A percentile compares a stretch with the other conserved stretches of the same genome.
These are phyloP conservation scores for Spencermartinsiella europaea DNA, from an alignment of 805 yeast species.

Conservation along the genomic window DNA sequence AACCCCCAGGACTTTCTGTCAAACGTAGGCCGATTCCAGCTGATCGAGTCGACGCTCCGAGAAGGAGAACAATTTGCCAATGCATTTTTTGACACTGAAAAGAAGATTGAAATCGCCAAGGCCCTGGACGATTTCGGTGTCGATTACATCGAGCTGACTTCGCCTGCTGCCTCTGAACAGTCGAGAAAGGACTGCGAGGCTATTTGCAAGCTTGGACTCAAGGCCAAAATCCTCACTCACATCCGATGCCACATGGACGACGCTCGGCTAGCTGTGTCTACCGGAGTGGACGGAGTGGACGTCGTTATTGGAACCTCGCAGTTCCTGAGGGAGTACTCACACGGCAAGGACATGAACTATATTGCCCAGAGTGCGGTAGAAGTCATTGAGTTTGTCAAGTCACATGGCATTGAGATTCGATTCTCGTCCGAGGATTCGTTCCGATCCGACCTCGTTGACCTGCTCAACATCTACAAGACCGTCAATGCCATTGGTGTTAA, in stretches of 20 bases:
- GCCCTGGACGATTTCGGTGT: constrained; percentile 98
- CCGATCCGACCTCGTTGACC: constrained; percentile 93
- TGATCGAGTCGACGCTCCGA: constrained; percentile 92
- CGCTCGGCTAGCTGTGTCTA: constrained; percentile 93
- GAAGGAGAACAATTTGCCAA: constrained; percentile 99
- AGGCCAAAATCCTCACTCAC: constrained; percentile 92
- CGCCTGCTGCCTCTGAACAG: constrained; percentile 97
- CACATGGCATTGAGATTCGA: constrained; percentile 94
- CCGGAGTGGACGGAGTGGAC: constrained; percentile 99
- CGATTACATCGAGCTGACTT: constrained; percentile 94
- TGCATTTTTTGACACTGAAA: constrained; percentile 90
- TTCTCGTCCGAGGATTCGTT: constrained; percentile 96
- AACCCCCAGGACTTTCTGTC: constrained; percentile 90
- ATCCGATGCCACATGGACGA: constrained; percentile 99
- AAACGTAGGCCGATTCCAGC: constrained; percentile 80
- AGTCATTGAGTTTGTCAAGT: constrained; percentile 94
- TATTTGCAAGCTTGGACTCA: constrained; percentile 92
- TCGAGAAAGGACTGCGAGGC: constrained; percentile 93
- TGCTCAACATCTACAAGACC: constrained; percentile 90
- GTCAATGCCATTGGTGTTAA: constrained; percentile 97
- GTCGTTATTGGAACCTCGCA: constrained; percentile 97
- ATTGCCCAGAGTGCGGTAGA: constrained; percentile 94
- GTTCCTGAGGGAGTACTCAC: constrained; percentile 88
- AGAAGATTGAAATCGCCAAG: constrained; percentile 93
- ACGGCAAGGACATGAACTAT: constrained; percentile 98